Base-by-base conservation (phyloP, 495 filamentous ascomycete genomes). In the Xylaria castorea region DNA sequence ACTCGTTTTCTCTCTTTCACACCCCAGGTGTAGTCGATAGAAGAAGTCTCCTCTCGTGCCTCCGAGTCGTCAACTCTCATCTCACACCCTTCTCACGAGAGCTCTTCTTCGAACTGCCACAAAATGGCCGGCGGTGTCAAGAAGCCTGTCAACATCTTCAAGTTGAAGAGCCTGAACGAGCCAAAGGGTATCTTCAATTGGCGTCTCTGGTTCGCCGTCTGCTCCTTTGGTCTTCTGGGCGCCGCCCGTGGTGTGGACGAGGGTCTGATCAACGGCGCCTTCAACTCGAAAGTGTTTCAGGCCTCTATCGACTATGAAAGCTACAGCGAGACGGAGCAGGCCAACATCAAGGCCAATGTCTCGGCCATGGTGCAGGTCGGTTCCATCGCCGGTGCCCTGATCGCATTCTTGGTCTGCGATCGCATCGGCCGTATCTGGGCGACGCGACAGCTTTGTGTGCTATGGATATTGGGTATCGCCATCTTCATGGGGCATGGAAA, bases 301-400 rank as follows among this genome's bases (percentile, higher is more conserved):
- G 73, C 79, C 5, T 85, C 84, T 55, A 91, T 92, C 81, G 83
- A 88, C 27, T 89, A 90, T 72, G 81, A 80, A 66, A 78, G 79
- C 18, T 86, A 88, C 46, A 82, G 84, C 62, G 81, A 84, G 44
- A 84, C 87, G 63, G 89, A 86, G 46, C 79, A 82, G 71, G 87
- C 88, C 8, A 85, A 91, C 74, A 91, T 90, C 81, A 89, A 91
- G 75, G 90, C 84, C 46, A 92, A 92, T 80, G 89, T 93, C 32
- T 89, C 91, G 1, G 83, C 90, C 18, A 93, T 93, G 91, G 91
- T 92, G 1, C 91, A 92, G 74, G 88, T 92, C 67, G 91, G 91
- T 11, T 89, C 86, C 30, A 88, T 93, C 12, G 88, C 82, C 6
- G 91, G 91, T 20, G 90, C 89, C 42, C 82, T 91, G 11, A 84